These are phyloP conservation scores for Aspergillus ochraceus DNA, from an alignment of 2,329 filamentous ascomycete species.

Conservation along the genomic window DNA sequence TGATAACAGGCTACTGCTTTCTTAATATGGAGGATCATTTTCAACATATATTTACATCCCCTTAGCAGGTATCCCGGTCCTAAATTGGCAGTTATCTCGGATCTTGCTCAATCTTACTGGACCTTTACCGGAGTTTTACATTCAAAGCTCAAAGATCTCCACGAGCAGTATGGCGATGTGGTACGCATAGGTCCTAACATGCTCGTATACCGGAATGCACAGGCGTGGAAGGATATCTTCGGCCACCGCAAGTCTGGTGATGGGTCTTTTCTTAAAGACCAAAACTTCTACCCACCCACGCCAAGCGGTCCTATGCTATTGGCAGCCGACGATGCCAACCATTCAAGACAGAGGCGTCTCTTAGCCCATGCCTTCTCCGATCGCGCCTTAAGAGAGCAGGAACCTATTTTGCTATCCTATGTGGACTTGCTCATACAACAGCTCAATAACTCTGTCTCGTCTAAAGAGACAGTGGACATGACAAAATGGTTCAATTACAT, in stretches of 20 bases:
- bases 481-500: slow-evolving; percentile 32
- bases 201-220: slow-evolving; percentile 21
- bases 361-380: slow-evolving; percentile 47
- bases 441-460: slow-evolving; percentile 1
- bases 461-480: slow-evolving; percentile 14
- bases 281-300: neutral
- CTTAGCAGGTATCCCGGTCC: slow-evolving; percentile 25
- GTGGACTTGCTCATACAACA: slow-evolving; percentile 20
- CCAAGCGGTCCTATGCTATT: neutral
- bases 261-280: neutral
- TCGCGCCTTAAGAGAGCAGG: slow-evolving; percentile 41
- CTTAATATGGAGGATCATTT: slow-evolving; percentile 9
- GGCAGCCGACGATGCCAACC: slow-evolving; percentile 8
- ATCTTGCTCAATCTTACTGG: slow-evolving; percentile 67
- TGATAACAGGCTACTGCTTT: slow-evolving; percentile 1
- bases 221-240: slow-evolving; percentile 32
- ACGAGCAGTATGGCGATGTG: slow-evolving; percentile 28
- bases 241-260: slow-evolving; percentile 13
- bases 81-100: neutral
- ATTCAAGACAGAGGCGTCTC: slow-evolving; percentile 29
- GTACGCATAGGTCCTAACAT: slow-evolving; percentile 30
- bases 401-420: slow-evolving; percentile 30
- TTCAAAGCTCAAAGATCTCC: slow-evolving; percentile 24
- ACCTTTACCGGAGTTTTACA: slow-evolving; percentile 47
- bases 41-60: slow-evolving; percentile 27